Percentiles rank a stretch among this genome's conserved stretches.
These are phyloP conservation scores for Teratosphaeria pseudoeucalypti DNA, from an alignment of 2,329 filamentous ascomycete species.

Conservation along the genomic window DNA sequence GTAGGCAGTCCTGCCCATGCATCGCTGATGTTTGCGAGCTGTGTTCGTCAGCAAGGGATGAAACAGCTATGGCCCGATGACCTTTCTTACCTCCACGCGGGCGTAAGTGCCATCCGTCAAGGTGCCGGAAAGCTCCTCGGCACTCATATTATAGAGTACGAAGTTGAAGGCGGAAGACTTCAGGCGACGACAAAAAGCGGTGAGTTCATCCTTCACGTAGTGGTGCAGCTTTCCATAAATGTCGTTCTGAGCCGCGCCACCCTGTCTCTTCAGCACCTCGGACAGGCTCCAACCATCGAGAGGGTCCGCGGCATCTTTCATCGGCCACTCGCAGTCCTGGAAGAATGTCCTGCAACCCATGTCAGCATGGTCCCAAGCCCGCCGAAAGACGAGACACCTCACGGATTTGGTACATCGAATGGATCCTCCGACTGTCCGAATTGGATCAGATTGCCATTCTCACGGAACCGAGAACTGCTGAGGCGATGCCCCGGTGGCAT, in stretches of 20 bases:
- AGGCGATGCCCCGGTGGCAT: constrained; percentile 20
- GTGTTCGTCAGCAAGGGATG: neutral
- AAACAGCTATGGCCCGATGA: neutral
- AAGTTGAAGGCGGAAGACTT: neutral
- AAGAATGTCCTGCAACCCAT: constrained; percentile 33
- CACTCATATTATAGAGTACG: neutral
- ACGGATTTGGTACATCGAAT: constrained; percentile 34
- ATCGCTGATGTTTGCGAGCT: neutral
- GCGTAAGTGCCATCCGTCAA: neutral
- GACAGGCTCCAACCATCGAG: constrained; percentile 26
- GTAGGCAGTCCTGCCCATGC: neutral
- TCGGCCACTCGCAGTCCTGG: constrained; percentile 25
- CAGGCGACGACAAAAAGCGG: neutral
- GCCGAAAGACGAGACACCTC: constrained; percentile 11
- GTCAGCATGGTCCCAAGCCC: neutral
- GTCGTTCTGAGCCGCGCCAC: constrained; percentile 21
- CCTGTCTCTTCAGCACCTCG: constrained; percentile 20
- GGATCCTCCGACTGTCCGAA: constrained; percentile 25
- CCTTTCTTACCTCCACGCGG: neutral
- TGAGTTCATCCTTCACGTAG: neutral
- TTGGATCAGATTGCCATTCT: constrained; percentile 32
- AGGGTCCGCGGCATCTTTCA: constrained; percentile 29
- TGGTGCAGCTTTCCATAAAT: constrained; percentile 29
- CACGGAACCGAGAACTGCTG: constrained; percentile 22
- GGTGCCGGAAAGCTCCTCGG: neutral